These are phyloP conservation scores for Cladophialophora immunda DNA, from an alignment of 2,329 filamentous ascomycete genomes.

Conservation along the genomic window DNA sequence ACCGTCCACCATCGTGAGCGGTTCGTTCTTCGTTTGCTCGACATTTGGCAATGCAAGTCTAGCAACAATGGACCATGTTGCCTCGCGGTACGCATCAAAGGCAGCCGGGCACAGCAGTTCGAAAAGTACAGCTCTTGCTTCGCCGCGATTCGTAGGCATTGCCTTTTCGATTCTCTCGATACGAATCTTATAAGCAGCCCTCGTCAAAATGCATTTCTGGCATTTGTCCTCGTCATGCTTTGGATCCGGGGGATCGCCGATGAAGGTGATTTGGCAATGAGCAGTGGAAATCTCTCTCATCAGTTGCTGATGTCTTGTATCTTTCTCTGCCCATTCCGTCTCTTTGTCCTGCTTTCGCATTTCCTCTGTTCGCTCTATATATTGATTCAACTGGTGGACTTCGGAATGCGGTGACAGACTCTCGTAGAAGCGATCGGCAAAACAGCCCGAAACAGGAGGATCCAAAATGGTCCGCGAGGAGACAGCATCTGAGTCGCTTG, in stretches of 20 bases:
- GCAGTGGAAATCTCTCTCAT: constrained; percentile 14
- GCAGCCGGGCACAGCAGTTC: constrained; percentile 59
- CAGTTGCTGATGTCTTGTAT: constrained; percentile 16
- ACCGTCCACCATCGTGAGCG: constrained; percentile 43
- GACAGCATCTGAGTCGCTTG: constrained; percentile 7
- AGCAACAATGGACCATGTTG: constrained; percentile 60
- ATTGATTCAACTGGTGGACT: constrained; percentile 43
- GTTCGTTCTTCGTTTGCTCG: constrained; percentile 23
- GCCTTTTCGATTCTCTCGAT: constrained; percentile 24
- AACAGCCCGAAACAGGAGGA: constrained; percentile 52
- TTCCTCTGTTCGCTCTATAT: constrained; percentile 47
- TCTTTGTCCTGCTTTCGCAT: constrained; percentile 46
- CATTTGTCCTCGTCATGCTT: constrained; percentile 21
- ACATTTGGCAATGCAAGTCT: constrained; percentile 46
- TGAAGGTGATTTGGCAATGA: constrained; percentile 6
- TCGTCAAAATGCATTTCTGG: constrained; percentile 22
- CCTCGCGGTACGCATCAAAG: constrained; percentile 61
- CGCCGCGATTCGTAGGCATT: constrained; percentile 46
- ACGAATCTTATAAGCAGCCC: constrained; percentile 12
- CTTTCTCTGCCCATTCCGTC: constrained; percentile 45
- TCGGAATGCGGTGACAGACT: constrained; percentile 36
- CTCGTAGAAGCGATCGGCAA: constrained; percentile 59
- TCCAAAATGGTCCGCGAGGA: constrained; percentile 57
- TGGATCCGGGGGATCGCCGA: constrained; percentile 6
- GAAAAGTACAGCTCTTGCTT: constrained; percentile 55